These are phyloP conservation scores for Penicillium sp. DNA, from an alignment of 2,329 filamentous ascomycete genomes.

Conservation along the genomic window DNA sequence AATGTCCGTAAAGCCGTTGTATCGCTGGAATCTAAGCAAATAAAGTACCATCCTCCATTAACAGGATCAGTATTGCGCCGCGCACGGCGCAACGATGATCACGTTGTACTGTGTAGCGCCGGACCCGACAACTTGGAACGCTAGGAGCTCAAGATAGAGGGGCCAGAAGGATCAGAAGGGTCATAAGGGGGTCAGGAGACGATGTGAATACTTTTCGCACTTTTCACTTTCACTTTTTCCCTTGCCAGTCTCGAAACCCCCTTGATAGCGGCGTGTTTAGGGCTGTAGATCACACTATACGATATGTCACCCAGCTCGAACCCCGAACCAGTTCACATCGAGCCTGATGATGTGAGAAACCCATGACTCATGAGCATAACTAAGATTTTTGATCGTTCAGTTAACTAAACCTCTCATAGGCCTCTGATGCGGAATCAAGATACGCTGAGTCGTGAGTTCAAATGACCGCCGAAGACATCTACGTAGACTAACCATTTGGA, in stretches of 20 bases:
- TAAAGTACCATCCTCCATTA: not conserved
- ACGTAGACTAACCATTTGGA: slow-evolving; percentile 6
- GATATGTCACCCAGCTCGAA: slow-evolving; percentile 11
- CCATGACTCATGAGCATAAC: slow-evolving; percentile 3
- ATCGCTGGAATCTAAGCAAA: not conserved
- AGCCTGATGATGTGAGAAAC: slow-evolving; percentile 30
- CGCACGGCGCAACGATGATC: not conserved
- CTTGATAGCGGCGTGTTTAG: not conserved
- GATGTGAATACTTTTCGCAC: slow-evolving; percentile 13
- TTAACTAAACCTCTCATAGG: slow-evolving; percentile 9
- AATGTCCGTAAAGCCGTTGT: slow-evolving; percentile 6
- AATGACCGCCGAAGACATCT: not conserved
- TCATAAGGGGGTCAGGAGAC: slow-evolving; percentile 15
- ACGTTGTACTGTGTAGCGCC: not conserved
- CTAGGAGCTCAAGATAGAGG: slow-evolving; percentile 18
- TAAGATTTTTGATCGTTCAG: not conserved
- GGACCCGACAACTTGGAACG: slow-evolving; percentile 16
- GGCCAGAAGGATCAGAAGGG: slow-evolving; percentile 14
- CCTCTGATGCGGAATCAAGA: slow-evolving; percentile 27
- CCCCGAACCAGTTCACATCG: slow-evolving; percentile 18
- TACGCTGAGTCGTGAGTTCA: slow-evolving; percentile 28
- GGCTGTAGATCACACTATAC: not conserved
- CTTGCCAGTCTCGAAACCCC: slow-evolving; percentile 8
- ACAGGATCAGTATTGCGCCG: not conserved
- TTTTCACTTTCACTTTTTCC: slow-evolving; percentile 5